Conservation (phyloP, 768 basidiomycete genomes). For the Tephrocybe rancida region DNA sequence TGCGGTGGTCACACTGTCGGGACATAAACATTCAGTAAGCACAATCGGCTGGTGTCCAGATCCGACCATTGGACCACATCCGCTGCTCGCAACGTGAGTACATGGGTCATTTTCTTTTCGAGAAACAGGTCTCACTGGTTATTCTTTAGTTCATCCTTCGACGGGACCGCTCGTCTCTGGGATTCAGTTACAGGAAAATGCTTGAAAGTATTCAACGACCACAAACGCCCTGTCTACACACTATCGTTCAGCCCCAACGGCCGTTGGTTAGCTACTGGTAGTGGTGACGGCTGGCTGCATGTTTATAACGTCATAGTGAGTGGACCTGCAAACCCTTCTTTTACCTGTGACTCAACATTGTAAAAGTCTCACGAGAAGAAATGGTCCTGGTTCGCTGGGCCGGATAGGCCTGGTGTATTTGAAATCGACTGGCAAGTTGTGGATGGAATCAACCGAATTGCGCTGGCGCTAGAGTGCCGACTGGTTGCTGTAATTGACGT, state of each 20-base stretch:
- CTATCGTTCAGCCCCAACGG: conserved; percentile 79
- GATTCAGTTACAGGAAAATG: conserved; percentile 79
- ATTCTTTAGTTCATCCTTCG: conserved; percentile 69
- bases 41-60: conserved; percentile 71
- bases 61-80: conserved; percentile 48
- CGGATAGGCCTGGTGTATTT: conserved; percentile 66
- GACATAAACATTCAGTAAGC: conserved; percentile 69
- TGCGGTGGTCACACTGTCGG: conserved; percentile 49
- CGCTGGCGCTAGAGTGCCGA: conserved; percentile 68
- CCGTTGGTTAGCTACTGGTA: conserved; percentile 70
- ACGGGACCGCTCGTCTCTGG: conserved; percentile 81
- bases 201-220: conserved; percentile 69
- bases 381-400: conserved; percentile 68
- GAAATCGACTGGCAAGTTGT: conserved; percentile 75
- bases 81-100: conserved; percentile 73
- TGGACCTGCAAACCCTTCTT: neutral
- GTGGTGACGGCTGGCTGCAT: conserved; percentile 76
- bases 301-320: conserved; percentile 71
- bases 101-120: neutral
- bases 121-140: conserved; percentile 1
- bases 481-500: conserved; percentile 72
- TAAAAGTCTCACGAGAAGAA: conserved; percentile 45
- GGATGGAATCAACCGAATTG: conserved; percentile 59
- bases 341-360: neutral
- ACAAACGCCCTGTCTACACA: conserved; percentile 72